Evolutionary conservation across 176 grass and related monocot genomes (phyloP), one percentile per base, ranked within the genome.

Genomic region (Oryza coarctata): DNA sequence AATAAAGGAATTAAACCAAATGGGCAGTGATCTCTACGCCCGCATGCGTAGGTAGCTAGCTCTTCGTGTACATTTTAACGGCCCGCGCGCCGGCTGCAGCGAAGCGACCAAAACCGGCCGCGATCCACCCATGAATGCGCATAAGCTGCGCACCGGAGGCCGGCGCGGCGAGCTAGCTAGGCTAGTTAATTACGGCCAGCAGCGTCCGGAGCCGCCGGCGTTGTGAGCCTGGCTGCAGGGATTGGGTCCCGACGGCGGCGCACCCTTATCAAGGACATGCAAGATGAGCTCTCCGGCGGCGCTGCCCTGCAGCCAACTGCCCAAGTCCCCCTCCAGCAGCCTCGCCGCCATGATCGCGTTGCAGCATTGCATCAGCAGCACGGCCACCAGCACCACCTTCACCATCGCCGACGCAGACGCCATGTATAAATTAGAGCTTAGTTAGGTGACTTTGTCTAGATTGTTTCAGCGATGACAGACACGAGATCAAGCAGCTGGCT

Each of bases 351-450:
- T 18, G 45, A 69, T 32, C 33, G 1, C 47, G 63, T 77, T 70
- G 73, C 73, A 85, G 28, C 50, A 78, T 10, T 78, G 83, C 74
- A 85, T 71, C 52, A 78, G 14, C 83, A 71, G 9, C 14, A 79
- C 66, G 36, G 39, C 75, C 20, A 61, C 22, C 29, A 79, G 1
- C 39, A 72, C 12, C 67, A 33, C 13, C 67, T 3, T 34, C 14
- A 2, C 75, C 83, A 43, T 78, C 58, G 40, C 7, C 3, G 12
- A 5, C 50, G 23, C 1, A 57, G 35, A 5, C 33, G 44, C 15
- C 30, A 4, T 20, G n/a, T n/a, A n/a, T n/a, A n/a, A n/a, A n/a
- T n/a, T n/a, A n/a, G n/a, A n/a, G n/a, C n/a, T n/a, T n/a, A n/a
- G n/a, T n/a, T n/a, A n/a, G n/a, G n/a, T n/a, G n/a, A n/a, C n/a